phyloP scores from a whole-genome alignment of 225 moss, liverwort and hornwort genomes.

The Polytrichum commune region DNA sequence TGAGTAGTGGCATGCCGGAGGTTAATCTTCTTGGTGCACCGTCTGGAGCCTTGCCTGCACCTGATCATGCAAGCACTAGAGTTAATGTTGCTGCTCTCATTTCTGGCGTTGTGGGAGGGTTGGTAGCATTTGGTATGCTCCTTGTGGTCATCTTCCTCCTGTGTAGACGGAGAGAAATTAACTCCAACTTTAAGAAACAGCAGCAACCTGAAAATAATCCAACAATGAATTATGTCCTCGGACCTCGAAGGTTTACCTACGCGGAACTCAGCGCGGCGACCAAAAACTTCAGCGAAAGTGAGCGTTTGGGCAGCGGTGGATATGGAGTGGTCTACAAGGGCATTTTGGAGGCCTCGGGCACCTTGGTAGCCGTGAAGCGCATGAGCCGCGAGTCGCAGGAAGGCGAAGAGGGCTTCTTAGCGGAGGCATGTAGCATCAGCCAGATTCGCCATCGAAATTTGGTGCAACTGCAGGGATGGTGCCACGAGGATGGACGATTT shows the following conservation, averaged over 20 bases:
- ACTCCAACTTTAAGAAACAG: background rate
- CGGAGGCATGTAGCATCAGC: conserved; percentile 41
- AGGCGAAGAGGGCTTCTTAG: conserved; percentile 14
- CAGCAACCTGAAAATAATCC: background rate
- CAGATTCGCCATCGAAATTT: conserved; percentile 41
- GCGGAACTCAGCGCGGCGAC: conserved; percentile 24
- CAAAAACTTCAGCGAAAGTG: conserved; percentile 10
- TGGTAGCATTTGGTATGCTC: background rate
- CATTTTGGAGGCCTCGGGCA: background rate
- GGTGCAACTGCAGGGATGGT: conserved; percentile 59
- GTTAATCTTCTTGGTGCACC: background rate
- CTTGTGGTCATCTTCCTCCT: background rate
- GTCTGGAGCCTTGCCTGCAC: too few relatives aligned
- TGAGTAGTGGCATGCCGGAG: background rate
- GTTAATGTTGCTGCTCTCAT: background rate
- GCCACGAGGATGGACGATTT: conserved; percentile 47
- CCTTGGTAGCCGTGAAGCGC: conserved; percentile 10
- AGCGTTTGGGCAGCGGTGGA: conserved; percentile 23
- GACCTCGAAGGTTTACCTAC: conserved; percentile 30
- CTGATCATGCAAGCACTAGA: too few relatives aligned
- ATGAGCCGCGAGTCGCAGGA: conserved; percentile 8
- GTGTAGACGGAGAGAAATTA: background rate
- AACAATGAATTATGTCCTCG: background rate
- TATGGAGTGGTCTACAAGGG: conserved; percentile 29
- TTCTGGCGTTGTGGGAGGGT: background rate